A percentile compares a stretch with the other conserved stretches of the same genome.
Evolutionary conservation across 306 rosid species (phyloP).

Genomic region (Hippophae tibetana): DNA sequence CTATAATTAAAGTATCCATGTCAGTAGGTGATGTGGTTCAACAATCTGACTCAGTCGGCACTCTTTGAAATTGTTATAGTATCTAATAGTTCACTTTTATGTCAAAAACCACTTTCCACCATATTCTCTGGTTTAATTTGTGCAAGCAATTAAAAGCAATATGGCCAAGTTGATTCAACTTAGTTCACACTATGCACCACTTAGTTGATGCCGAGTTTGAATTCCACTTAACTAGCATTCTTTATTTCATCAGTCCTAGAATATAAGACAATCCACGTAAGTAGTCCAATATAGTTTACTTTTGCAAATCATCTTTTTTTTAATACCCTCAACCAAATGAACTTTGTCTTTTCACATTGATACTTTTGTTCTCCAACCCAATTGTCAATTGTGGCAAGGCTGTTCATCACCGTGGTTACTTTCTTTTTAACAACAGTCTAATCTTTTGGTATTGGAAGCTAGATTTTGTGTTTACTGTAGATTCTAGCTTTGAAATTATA

Average conservation of each 20-base stretch:
- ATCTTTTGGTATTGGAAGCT: no score
- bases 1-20: slow-evolving; percentile 20
- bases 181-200: slow-evolving; percentile 18
- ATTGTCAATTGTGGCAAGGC: slow-evolving; percentile 20
- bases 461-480: not conserved
- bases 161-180: slow-evolving; percentile 45
- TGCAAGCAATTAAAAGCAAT: slow-evolving; percentile 18
- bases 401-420: slow-evolving; percentile 20
- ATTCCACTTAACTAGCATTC: slow-evolving; percentile 46
- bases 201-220: slow-evolving; percentile 71
- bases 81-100: slow-evolving; percentile 20
- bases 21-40: slow-evolving; percentile 38
- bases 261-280: no score
- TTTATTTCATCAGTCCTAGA: no score
- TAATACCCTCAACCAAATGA: not conserved
- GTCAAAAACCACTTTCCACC: slow-evolving; percentile 17
- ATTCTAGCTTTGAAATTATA: slow-evolving; percentile 10
- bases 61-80: slow-evolving; percentile 23
- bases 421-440: not conserved
- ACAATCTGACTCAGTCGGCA: slow-evolving; percentile 44
- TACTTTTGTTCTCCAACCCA: slow-evolving; percentile 17
- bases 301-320: not conserved
- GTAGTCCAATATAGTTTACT: no score
- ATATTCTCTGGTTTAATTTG: slow-evolving; percentile 2
- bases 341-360: not conserved